These are phyloP conservation scores for Chytridiales sp. DNA, from an alignment of 371 early-diverging fungal genomes.

Conservation along the genomic window DNA sequence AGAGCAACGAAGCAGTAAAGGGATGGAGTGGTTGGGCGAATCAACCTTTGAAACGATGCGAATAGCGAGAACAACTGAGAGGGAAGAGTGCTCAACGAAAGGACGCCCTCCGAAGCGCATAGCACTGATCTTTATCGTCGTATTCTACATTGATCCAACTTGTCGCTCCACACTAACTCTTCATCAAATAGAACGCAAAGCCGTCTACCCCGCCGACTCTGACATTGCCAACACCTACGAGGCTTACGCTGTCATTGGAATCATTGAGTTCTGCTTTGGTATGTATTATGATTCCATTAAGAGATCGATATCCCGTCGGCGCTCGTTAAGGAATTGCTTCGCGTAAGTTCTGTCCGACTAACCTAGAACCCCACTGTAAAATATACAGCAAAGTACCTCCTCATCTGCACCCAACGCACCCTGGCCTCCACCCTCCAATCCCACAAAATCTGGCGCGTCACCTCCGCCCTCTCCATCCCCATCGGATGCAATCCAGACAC, in stretches of 20 bases:
- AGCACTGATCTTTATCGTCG: too few relatives aligned
- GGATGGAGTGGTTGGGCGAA: too few relatives aligned
- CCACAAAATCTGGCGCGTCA: slow-evolving; percentile 51
- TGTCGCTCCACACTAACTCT: too few relatives aligned
- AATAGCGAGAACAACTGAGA: too few relatives aligned
- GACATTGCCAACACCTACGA: slow-evolving; percentile 16
- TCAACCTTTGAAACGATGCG: too few relatives aligned
- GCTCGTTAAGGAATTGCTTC: too few relatives aligned
- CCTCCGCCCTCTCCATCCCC: slow-evolving; percentile 35
- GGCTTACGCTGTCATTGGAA: slow-evolving; percentile 32
- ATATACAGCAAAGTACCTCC: slow-evolving; percentile 38
- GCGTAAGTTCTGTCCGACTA: too few relatives aligned
- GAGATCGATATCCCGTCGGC: too few relatives aligned
- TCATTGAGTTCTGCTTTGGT: slow-evolving; percentile 34
- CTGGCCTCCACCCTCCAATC: slow-evolving; percentile 49
- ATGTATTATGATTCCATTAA: background rate
- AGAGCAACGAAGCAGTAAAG: background rate
- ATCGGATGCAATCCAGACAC: slow-evolving; percentile 23
- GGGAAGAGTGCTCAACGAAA: too few relatives aligned
- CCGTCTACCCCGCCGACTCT: slow-evolving; percentile 1
- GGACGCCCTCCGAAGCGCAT: too few relatives aligned
- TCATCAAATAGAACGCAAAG: slow-evolving; percentile 7
- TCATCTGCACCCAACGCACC: slow-evolving; percentile 40
- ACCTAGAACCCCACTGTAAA: background rate
- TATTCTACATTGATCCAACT: too few relatives aligned